Evolutionary conservation across 768 basidiomycete genomes (phyloP).

Genomic region (Psilocybe subaeruginosa): DNA sequence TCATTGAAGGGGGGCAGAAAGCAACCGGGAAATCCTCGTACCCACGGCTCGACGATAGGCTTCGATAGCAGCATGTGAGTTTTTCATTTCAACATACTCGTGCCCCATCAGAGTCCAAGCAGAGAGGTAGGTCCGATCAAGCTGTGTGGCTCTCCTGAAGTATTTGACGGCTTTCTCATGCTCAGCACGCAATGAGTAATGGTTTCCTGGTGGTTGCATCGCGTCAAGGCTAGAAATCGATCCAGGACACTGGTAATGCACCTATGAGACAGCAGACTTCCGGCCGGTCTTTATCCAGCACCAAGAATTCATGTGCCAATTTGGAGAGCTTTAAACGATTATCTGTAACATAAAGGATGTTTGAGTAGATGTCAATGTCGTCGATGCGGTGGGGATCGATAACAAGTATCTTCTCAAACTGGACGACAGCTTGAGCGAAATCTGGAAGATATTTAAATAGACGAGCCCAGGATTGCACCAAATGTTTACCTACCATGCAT

Average conservation of each 20-base stretch:
- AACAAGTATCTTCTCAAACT: slow-evolving; percentile 82
- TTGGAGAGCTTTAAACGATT: slow-evolving; percentile 86
- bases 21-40: slow-evolving; percentile 36
- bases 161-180: slow-evolving; percentile 97
- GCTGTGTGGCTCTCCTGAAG: slow-evolving; percentile 91
- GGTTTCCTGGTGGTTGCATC: slow-evolving; percentile 71
- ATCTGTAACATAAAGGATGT: slow-evolving; percentile 95
- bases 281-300: slow-evolving; percentile 89
- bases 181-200: slow-evolving; percentile 91
- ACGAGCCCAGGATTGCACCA: slow-evolving; percentile 5
- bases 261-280: slow-evolving; percentile 97
- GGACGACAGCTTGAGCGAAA: slow-evolving; percentile 80
- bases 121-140: slow-evolving; percentile 92
- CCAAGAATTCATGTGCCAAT: slow-evolving; percentile 89
- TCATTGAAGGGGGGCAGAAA: not conserved
- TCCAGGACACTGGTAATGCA: slow-evolving; percentile 39
- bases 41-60: slow-evolving; percentile 95
- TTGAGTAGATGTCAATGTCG: slow-evolving; percentile 94
- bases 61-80: slow-evolving; percentile 98
- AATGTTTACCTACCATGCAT: slow-evolving; percentile 68
- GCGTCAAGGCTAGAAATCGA: not conserved
- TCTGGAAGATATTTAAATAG: slow-evolving; percentile 49
- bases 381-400: slow-evolving; percentile 90
- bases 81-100: slow-evolving; percentile 98
- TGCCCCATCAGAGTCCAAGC: slow-evolving; percentile 99